Evolutionary conservation across 2,329 filamentous ascomycete genomes (phyloP), one percentile per base, ranked within the genome.

Genomic region (Penicillium brasilianum): DNA sequence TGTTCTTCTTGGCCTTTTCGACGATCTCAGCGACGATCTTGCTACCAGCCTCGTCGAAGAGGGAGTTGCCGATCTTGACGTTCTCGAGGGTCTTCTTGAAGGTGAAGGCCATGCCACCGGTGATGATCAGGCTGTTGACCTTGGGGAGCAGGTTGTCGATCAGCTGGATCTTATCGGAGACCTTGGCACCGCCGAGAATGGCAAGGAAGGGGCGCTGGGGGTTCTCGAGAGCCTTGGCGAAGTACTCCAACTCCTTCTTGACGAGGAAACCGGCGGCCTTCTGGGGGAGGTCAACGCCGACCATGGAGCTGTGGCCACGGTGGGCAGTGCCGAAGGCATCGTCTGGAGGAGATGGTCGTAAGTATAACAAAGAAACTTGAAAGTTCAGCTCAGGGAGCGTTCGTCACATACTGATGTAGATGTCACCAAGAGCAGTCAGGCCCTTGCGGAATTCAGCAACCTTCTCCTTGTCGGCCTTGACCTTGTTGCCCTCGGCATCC

Each of bases 241-340:
- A 99, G 89, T 99, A 99, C 78, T 99, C 95, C 66, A 99, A 90
- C 83, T 99, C 95, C 86, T 98, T 99, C 90, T 99, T 99, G 86
- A 99, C 93, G 75, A 99, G 88, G 89, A 97, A 99, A 66, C 95
- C 95, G 59, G 94, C 92, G 10, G 95, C 95, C 85, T 97, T 97
- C 80, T 98, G 92, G 71, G 94, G 93, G 52, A 99, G 90, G 69
- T 97, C 88, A 67, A 97, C 87, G 74, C 95, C 95, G 73, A 99
- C 95, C 95, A 99, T 99, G 80, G 94, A 98, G 80, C 93, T 97
- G 88, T 99, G 95, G 52, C 92, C 95, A 79, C 95, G 92, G 85
- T 99, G 95, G 63, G 95, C 95, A 64, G 95, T 99, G 80, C 95
- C 95, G 78, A 99, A 99, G 65, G 96, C 95, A 75, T 99, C 95